Evolutionary conservation across 2,329 filamentous ascomycete genomes (phyloP).

Genomic region (Balansia obtecta): DNA sequence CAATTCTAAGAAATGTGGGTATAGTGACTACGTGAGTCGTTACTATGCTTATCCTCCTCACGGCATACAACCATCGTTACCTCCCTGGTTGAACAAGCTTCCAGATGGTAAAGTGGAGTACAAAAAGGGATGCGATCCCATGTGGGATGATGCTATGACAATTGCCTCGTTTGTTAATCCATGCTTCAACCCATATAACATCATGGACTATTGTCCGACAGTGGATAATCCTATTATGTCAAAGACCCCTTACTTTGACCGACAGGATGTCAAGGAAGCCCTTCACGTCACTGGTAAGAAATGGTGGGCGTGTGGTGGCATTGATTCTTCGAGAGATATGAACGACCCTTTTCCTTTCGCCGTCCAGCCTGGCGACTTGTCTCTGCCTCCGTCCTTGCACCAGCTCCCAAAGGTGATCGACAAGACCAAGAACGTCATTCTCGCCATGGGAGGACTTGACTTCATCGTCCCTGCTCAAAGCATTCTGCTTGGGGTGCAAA

Average conservation of each 20-base stretch:
- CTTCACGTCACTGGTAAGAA: conserved; percentile 46
- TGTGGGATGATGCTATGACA: conserved; percentile 43
- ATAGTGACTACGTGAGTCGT: conserved; percentile 42
- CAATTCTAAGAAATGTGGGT: conserved; percentile 47
- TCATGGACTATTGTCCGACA: conserved; percentile 59
- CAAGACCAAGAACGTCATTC: conserved; percentile 56
- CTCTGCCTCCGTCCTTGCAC: conserved; percentile 35
- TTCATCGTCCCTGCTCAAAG: conserved; percentile 57
- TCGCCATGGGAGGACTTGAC: conserved; percentile 61
- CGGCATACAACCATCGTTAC: conserved; percentile 39
- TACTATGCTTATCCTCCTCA: conserved; percentile 58
- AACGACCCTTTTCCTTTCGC: too few relatives aligned
- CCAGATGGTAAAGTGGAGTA: conserved; percentile 16
- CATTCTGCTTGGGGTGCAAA: conserved; percentile 60
- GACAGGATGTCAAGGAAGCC: conserved; percentile 53
- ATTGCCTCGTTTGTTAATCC: conserved; percentile 52
- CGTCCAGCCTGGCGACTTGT: conserved; percentile 11
- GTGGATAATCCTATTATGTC: conserved; percentile 60
- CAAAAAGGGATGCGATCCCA: conserved; percentile 37
- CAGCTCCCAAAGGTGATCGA: conserved; percentile 63
- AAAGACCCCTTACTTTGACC: conserved; percentile 67
- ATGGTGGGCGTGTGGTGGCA: too few relatives aligned
- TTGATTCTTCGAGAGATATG: too few relatives aligned
- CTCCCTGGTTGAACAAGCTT: conserved; percentile 28
- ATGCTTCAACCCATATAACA: conserved; percentile 68